A percentile compares a stretch with the other conserved stretches of the same genome.
Conservation (phyloP, 1,139 yeast species). For the Pichia sp. region DNA sequence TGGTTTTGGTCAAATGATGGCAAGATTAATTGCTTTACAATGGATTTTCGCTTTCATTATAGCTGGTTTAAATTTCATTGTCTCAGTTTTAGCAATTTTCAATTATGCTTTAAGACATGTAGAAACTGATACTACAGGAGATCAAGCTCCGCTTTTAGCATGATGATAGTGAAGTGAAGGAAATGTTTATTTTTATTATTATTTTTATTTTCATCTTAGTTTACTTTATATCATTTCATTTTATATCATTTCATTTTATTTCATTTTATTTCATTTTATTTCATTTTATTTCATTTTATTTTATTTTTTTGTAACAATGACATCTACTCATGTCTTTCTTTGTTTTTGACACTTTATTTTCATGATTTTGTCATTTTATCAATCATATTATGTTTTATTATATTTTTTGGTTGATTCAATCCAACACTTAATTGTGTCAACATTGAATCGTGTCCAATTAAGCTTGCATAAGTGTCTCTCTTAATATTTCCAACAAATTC, state of each 20-base stretch:
- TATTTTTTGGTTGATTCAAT: constrained; percentile 45
- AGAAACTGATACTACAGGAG: constrained; percentile 14
- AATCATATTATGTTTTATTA: constrained; percentile 46
- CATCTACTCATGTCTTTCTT: too few species aligned
- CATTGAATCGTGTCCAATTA: constrained; percentile 63
- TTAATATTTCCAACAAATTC: constrained; percentile 59
- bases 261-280: background rate
- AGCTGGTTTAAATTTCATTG: constrained; percentile 45
- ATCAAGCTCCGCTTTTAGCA: constrained; percentile 28
- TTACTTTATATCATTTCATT: background rate
- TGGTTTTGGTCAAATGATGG: constrained; percentile 63
- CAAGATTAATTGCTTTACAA: constrained; percentile 67
- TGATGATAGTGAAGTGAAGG: constrained; percentile 1
- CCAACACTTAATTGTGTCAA: constrained; percentile 65
- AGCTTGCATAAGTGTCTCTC: constrained; percentile 66
- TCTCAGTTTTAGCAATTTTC: constrained; percentile 41
- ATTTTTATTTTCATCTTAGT: background rate
- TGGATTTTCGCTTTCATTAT: constrained; percentile 78
- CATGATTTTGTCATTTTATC: constrained; percentile 52
- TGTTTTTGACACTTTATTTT: too few species aligned
- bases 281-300: background rate
- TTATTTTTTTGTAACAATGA: background rate
- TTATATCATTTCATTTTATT: background rate
- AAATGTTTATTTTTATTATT: background rate
- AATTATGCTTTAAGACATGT: constrained; percentile 24